Conservation (phyloP, 2,329 filamentous ascomycete genomes). For the Westerdykella sp. region DNA sequence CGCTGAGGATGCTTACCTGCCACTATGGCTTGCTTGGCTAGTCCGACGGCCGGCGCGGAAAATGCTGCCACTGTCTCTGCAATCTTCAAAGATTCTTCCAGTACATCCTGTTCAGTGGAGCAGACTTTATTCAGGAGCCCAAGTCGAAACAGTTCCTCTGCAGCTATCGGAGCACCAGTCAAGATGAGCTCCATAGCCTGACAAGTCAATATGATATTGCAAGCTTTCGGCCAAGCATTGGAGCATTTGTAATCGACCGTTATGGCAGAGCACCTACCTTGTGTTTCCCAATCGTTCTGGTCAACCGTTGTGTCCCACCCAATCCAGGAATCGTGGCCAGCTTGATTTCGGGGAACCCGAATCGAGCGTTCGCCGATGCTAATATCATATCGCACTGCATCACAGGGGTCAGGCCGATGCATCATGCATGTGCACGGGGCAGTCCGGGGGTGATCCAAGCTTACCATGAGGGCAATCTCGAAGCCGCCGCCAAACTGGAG, state of each 20-base stretch:
- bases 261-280: conserved; percentile 19
- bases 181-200: conserved; percentile 44
- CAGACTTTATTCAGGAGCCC: conserved; percentile 39
- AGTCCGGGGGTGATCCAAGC: conserved; percentile 23
- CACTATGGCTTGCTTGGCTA: conserved; percentile 43
- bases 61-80: conserved; percentile 39
- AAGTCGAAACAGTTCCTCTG: conserved; percentile 36
- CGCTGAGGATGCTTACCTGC: conserved; percentile 28
- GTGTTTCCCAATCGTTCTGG: conserved; percentile 50
- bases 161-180: conserved; percentile 35
- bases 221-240: neutral
- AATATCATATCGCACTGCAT: conserved; percentile 71
- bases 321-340: conserved; percentile 86
- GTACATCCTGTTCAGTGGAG: conserved; percentile 28
- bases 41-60: conserved; percentile 37
- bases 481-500: conserved; percentile 73
- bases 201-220: conserved; percentile 6
- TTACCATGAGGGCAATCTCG: conserved; percentile 85
- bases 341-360: conserved; percentile 95
- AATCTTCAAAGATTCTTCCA: conserved; percentile 35
- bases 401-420: neutral
- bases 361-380: conserved; percentile 74
- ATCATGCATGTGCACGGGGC: neutral
- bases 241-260: conserved; percentile 7
- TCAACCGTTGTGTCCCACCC: conserved; percentile 82